phyloP scores from a whole-genome alignment of 1,284 basidiomycete genomes.

The Pseudozyma thailandica region DNA sequence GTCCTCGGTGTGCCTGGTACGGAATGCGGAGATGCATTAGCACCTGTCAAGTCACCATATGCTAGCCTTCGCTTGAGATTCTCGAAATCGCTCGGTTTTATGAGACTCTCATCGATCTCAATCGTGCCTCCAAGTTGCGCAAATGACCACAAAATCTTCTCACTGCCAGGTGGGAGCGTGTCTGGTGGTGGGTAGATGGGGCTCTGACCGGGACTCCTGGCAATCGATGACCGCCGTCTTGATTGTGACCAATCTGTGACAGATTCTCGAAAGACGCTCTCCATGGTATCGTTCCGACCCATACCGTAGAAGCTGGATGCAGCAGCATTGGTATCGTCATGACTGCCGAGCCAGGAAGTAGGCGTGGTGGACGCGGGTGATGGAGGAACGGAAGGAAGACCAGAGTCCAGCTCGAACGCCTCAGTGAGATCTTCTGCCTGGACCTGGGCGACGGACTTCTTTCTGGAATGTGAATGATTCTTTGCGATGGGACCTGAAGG shows the following conservation, averaged over 20 bases:
- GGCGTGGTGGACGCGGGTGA: slow-evolving; percentile 11
- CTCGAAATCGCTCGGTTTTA: slow-evolving; percentile 69
- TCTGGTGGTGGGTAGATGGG: slow-evolving; percentile 47
- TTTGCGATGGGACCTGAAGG: slow-evolving; percentile 34
- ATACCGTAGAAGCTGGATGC: slow-evolving; percentile 60
- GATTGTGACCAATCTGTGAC: slow-evolving; percentile 58
- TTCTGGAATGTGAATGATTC: slow-evolving; percentile 62
- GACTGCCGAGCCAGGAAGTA: slow-evolving; percentile 14
- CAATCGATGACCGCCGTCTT: slow-evolving; percentile 11
- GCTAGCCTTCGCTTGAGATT: slow-evolving; percentile 67
- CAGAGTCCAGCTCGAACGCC: slow-evolving; percentile 56
- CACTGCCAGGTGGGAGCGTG: slow-evolving; percentile 70
- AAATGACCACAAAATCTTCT: slow-evolving; percentile 85
- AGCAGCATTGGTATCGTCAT: slow-evolving; percentile 3
- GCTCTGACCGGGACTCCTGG: slow-evolving; percentile 22
- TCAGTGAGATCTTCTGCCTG: slow-evolving; percentile 62
- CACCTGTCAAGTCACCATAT: slow-evolving; percentile 55
- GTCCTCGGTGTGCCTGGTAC: slow-evolving; percentile 45
- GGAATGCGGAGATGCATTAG: slow-evolving; percentile 45
- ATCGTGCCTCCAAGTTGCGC: slow-evolving; percentile 81
- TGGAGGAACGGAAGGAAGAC: slow-evolving; percentile 2
- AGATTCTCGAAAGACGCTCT: slow-evolving; percentile 67
- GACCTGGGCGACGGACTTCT: slow-evolving; percentile 59
- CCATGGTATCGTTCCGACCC: slow-evolving; percentile 68
- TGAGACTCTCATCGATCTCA: slow-evolving; percentile 70